Percentiles rank a stretch among this genome's conserved stretches.
phyloP scores from a whole-genome alignment of 2,329 filamentous ascomycete species.

The Ploettnerulaceae sp. region DNA sequence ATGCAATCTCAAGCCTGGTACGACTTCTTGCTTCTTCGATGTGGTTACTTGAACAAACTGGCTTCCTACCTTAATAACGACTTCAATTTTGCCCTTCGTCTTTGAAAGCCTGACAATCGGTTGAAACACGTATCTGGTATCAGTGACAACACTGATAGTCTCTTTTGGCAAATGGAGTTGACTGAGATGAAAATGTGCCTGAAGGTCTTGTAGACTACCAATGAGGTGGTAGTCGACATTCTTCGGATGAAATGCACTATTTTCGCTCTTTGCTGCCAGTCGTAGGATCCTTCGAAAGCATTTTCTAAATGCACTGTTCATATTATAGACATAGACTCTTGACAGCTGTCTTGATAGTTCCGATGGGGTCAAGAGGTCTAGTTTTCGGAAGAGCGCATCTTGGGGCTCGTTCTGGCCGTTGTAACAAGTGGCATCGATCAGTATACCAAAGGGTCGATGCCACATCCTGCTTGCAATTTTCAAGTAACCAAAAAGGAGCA shows the following conservation, averaged over 20 bases:
- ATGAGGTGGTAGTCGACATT: conserved; percentile 64
- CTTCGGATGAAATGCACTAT: conserved; percentile 55
- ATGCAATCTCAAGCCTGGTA: conserved; percentile 55
- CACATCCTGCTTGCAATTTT: conserved; percentile 68
- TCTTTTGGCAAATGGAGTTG: conserved; percentile 65
- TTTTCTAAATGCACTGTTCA: conserved; percentile 66
- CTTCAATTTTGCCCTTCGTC: conserved; percentile 65
- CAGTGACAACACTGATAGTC: conserved; percentile 63
- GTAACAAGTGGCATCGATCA: conserved; percentile 67
- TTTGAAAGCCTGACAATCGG: conserved; percentile 61
- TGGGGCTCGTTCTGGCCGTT: conserved; percentile 61
- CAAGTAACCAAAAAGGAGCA: conserved; percentile 61
- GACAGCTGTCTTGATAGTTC: conserved; percentile 56
- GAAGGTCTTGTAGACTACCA: conserved; percentile 60
- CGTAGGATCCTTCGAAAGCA: conserved; percentile 60
- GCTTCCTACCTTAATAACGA: conserved; percentile 62
- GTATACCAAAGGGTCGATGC: conserved; percentile 63
- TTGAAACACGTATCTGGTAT: conserved; percentile 61
- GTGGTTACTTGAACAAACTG: conserved; percentile 68
- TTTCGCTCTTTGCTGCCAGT: conserved; percentile 56
- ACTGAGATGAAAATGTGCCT: conserved; percentile 61
- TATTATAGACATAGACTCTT: conserved; percentile 65
- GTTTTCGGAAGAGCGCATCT: conserved; percentile 59
- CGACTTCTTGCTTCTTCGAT: conserved; percentile 62
- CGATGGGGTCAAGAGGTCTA: conserved; percentile 57